These are phyloP conservation scores for Penicillium janthinellum DNA, from an alignment of 2,329 filamentous ascomycete species.

Conservation along the genomic window DNA sequence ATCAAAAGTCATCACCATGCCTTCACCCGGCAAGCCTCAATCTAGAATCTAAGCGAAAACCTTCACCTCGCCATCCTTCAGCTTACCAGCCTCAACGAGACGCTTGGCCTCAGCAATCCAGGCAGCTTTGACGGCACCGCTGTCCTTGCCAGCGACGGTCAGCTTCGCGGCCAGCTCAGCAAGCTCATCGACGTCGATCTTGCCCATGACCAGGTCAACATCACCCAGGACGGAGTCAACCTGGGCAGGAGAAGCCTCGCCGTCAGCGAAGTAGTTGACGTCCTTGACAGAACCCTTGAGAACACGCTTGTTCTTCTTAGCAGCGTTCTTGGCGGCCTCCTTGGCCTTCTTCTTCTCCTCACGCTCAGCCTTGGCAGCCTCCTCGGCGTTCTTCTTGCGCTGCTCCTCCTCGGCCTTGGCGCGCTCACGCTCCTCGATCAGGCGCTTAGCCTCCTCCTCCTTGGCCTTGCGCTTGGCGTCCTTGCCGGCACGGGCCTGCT, in stretches of 20 bases:
- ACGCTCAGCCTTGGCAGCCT: conserved; percentile 78
- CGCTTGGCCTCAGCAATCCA: conserved; percentile 78
- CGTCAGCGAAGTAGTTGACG: conserved; percentile 87
- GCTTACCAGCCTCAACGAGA: conserved; percentile 78
- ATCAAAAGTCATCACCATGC: conserved; percentile 12
- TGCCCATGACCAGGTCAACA: conserved; percentile 81
- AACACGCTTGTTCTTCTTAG: conserved; percentile 99
- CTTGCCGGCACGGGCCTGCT: conserved; percentile 89
- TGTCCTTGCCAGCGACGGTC: conserved; percentile 72
- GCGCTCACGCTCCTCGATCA: conserved; percentile 79
- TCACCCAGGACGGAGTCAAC: conserved; percentile 84
- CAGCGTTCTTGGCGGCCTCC: conserved; percentile 96
- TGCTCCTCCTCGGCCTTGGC: conserved; percentile 83
- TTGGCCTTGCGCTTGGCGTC: conserved; percentile 91
- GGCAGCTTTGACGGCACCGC: conserved; percentile 79
- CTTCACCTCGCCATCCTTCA: conserved; percentile 82
- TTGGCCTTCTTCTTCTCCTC: conserved; percentile 93
- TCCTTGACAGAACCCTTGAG: conserved; percentile 94
- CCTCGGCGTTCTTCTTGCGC: conserved; percentile 80
- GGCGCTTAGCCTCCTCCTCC: conserved; percentile 87
- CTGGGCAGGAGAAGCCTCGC: conserved; percentile 70
- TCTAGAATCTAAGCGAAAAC: conserved; percentile 35
- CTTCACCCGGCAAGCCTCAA: neutral
- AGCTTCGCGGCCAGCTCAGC: conserved; percentile 80
- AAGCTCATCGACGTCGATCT: conserved; percentile 89